These are phyloP conservation scores for Coniochaeta sp. DNA, from an alignment of 2,329 filamentous ascomycete species.

Conservation along the genomic window DNA sequence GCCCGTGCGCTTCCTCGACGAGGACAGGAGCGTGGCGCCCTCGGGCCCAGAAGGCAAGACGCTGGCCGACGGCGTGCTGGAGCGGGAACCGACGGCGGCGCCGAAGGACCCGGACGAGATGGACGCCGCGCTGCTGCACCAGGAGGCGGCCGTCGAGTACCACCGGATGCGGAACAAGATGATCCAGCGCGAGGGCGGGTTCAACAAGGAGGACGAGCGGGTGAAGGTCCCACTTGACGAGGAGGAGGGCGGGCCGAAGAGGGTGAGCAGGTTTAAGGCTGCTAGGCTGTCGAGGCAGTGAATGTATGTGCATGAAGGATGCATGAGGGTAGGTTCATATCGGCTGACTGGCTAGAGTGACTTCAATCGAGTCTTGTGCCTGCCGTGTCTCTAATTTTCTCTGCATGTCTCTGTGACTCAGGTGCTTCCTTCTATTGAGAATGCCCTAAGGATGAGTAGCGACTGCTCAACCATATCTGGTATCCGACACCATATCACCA, in stretches of 20 bases:
- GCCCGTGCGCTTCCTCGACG: slow-evolving; percentile 30
- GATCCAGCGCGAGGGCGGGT: slow-evolving; percentile 78
- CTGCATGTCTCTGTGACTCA: not conserved
- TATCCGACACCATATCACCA: no score
- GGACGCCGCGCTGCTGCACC: slow-evolving; percentile 64
- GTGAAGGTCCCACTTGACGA: slow-evolving; percentile 57
- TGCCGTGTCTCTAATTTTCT: not conserved
- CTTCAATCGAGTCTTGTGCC: not conserved
- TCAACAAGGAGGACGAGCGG: slow-evolving; percentile 64
- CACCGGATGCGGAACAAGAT: slow-evolving; percentile 75
- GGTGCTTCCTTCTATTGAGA: no score
- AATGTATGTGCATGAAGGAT: not conserved
- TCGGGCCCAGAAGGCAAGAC: slow-evolving; percentile 44
- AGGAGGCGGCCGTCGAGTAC: slow-evolving; percentile 77
- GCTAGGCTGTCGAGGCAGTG: slow-evolving; percentile 53
- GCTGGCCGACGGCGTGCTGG: slow-evolving; percentile 53
- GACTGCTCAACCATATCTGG: no score
- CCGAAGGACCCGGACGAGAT: slow-evolving; percentile 52
- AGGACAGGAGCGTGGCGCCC: slow-evolving; percentile 21
- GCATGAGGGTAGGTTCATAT: not conserved
- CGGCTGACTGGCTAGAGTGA: not conserved
- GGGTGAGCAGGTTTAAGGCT: slow-evolving; percentile 67
- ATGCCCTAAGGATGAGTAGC: no score
- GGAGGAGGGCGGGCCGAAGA: slow-evolving; percentile 54
- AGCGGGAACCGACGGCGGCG: slow-evolving; percentile 35